These are phyloP conservation scores for Dactylella cylindrospora DNA, from an alignment of 2,329 filamentous ascomycete genomes.

Conservation along the genomic window DNA sequence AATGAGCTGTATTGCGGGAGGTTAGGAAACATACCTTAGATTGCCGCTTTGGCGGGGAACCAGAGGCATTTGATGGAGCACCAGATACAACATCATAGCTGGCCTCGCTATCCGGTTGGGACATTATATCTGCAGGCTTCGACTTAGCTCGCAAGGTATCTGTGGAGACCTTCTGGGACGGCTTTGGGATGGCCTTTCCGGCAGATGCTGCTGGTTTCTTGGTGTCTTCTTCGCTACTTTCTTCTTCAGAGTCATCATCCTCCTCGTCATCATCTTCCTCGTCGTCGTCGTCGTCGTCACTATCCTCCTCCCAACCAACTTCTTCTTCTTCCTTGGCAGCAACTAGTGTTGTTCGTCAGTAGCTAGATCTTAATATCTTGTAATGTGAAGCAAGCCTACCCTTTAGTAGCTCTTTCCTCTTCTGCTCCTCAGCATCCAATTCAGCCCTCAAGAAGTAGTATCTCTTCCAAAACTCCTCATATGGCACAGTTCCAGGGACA, in stretches of 20 bases:
- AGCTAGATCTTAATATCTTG: not conserved
- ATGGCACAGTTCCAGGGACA: slow-evolving; percentile 90
- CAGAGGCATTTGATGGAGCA: slow-evolving; percentile 73
- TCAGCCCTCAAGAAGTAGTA: slow-evolving; percentile 95
- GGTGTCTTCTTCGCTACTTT: slow-evolving; percentile 43
- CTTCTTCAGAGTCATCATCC: slow-evolving; percentile 48
- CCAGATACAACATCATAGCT: slow-evolving; percentile 94
- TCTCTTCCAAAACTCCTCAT: slow-evolving; percentile 84
- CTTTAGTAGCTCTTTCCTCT: slow-evolving; percentile 84
- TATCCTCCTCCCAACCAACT: slow-evolving; percentile 67
- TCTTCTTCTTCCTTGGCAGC: slow-evolving; percentile 65
- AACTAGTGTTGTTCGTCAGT: slow-evolving; percentile 47
- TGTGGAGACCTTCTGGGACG: slow-evolving; percentile 54
- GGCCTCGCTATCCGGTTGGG: slow-evolving; percentile 86
- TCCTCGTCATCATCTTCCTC: slow-evolving; percentile 52
- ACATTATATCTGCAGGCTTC: slow-evolving; percentile 76
- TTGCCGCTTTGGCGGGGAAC: slow-evolving; percentile 62
- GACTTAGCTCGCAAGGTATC: slow-evolving; percentile 58
- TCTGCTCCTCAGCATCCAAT: slow-evolving; percentile 87
- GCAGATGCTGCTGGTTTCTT: slow-evolving; percentile 44
- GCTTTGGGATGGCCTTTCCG: slow-evolving; percentile 49
- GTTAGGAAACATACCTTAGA: slow-evolving; percentile 52
- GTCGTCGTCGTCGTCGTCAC: slow-evolving; percentile 64
- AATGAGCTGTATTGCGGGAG: not conserved
- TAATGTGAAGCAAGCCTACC: slow-evolving; percentile 60